A percentile compares a stretch with the other conserved stretches of the same genome.
phyloP scores from a whole-genome alignment of 225 moss, liverwort and hornwort genomes.

The Pleurozium schreberi region DNA sequence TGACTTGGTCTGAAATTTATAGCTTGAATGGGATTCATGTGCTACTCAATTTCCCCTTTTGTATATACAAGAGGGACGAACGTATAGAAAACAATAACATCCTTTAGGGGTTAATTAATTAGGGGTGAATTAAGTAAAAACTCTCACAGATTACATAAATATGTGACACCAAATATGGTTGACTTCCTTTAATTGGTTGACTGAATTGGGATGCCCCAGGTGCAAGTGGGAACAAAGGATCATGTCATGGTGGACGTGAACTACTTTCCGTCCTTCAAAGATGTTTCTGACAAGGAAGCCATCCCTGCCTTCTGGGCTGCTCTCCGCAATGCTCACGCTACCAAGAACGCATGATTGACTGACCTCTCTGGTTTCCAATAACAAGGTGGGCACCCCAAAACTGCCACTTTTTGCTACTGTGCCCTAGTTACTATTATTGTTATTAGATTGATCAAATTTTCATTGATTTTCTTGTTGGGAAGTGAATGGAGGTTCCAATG shows the following conservation, averaged over 20 bases:
- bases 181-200: too few relatives aligned
- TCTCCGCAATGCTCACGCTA: conserved; percentile 24
- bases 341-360: not conserved
- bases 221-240: conserved; percentile 62
- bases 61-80: too few relatives aligned
- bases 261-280: conserved; percentile 89
- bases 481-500: not conserved
- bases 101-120: too few relatives aligned
- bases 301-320: conserved; percentile 84
- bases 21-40: too few relatives aligned
- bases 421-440: not conserved
- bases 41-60: too few relatives aligned
- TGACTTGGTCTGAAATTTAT: too few relatives aligned
- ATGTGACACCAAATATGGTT: not conserved
- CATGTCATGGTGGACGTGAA: conserved; percentile 92
- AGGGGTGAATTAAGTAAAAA: too few relatives aligned
- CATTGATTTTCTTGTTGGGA: not conserved
- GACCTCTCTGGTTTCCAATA: not conserved
- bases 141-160: too few relatives aligned
- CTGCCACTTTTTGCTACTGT: not conserved
- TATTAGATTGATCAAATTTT: not conserved
- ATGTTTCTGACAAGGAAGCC: conserved; percentile 66
- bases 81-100: too few relatives aligned
- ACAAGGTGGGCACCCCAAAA: not conserved
- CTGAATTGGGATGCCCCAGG: conserved; percentile 17